phyloP scores from a whole-genome alignment of 2,329 filamentous ascomycete genomes.

The Zymoseptoria passerinii region DNA sequence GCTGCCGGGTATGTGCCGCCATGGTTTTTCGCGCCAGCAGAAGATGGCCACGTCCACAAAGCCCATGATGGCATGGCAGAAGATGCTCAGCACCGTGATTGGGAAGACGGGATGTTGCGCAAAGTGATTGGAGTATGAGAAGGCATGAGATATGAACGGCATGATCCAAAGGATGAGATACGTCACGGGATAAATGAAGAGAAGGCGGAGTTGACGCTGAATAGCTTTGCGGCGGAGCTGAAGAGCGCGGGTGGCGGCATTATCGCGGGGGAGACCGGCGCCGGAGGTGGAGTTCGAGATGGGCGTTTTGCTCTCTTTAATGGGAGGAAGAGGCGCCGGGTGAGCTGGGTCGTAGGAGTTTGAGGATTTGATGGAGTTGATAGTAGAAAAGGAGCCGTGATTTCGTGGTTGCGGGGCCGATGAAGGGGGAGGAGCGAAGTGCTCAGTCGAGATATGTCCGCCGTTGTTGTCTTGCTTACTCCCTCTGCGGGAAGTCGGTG shows the following conservation, averaged over 20 bases:
- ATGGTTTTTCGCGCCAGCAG: constrained; percentile 61
- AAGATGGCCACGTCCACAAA: constrained; percentile 62
- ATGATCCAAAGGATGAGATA: constrained; percentile 66
- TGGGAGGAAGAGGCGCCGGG: constrained; percentile 15
- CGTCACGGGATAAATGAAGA: constrained; percentile 68
- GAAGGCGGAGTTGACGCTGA: constrained; percentile 54
- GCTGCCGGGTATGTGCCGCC: constrained; percentile 47
- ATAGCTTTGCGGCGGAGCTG: constrained; percentile 13
- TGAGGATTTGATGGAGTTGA: constrained; percentile 13
- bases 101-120: constrained; percentile 47
- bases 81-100: constrained; percentile 47
- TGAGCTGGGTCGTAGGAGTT: constrained; percentile 6
- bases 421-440: constrained; percentile 19
- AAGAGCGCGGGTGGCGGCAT: constrained; percentile 12
- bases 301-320: constrained; percentile 16
- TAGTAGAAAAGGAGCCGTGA: constrained; percentile 19
- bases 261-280: constrained; percentile 3
- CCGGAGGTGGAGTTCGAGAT: not conserved
- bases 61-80: constrained; percentile 58
- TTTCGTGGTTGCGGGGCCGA: constrained; percentile 3
- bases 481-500: constrained; percentile 22
- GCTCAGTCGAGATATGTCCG: constrained; percentile 14
- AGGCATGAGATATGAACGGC: constrained; percentile 58
- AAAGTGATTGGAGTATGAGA: constrained; percentile 49
- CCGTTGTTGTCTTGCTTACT: constrained; percentile 18